Evolutionary conservation across 805 yeast species (phyloP), one percentile per base, ranked within the genome.

Genomic region (Lipomyces anomalus): DNA sequence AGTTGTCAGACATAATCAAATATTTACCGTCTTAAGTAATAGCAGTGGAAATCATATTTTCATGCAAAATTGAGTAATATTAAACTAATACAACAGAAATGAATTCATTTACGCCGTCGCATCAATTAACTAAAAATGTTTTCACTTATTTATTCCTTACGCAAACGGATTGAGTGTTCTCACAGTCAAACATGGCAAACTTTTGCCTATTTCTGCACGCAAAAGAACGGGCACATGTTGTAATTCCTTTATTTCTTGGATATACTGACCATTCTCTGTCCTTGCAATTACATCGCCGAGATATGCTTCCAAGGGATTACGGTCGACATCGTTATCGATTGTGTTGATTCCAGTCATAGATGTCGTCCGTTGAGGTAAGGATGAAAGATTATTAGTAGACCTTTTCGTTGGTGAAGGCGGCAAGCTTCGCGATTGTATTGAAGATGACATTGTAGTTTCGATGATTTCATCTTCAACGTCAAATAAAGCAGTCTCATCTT

Each of bases 151-250:
- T n/a, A n/a, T n/a, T 26, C 30, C 13, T 13, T 26, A 26, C 16
- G 53, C 51, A 62, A 89, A 90, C 26, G 98, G 98, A 59, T 90
- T 90, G 60, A 89, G 70, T 5, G 90, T 84, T 58, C 95, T 76
- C 13, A 92, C 95, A 2, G 96, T 86, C 57, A 90, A 73, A 64
- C 97, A 90, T 16, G 98, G 98, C 43, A 90, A 71, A 2, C 96
- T 90, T 89, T 87, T 87, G 41, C 96, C 97, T 42, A 88, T 78
- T 63, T 89, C 97, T 0, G 96, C 87, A 58, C 96, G 74, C 53
- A 92, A 71, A 50, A 90, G 69, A 26, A 90, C 79, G 6, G 97
- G 97, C 40, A 90, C 82, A 57, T 79, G 81, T 40, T 74, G 74
- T 58, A 89, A 68, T 58, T 85, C 90, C 51, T 76, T 73, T 42